Evolutionary conservation across 192 early-diverging fungal genomes (phyloP), one percentile per base, ranked within the genome.

Genomic region (Umbelopsis vinacea): DNA sequence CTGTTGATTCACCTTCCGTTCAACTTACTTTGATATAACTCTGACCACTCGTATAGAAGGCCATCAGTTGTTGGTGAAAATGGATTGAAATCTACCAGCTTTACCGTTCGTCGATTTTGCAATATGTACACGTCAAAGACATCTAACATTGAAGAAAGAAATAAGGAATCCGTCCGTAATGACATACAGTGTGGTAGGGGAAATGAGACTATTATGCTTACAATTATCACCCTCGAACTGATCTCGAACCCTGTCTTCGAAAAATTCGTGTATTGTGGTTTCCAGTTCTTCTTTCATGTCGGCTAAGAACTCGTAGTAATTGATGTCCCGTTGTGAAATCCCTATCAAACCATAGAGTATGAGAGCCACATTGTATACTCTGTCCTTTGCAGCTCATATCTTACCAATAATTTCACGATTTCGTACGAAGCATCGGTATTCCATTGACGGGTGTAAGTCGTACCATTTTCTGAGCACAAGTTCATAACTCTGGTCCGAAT

Each of bases 401-500:
- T 72, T 84, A 88, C 90, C 97, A 54, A 96, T 68, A 3, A 99
- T 68, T 37, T 84, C 70, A 10, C 82, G 73, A 33, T 91, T 76
- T 60, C 82, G 83, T 35, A 98, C 95, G 90, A 98, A 99, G 72
- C 96, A 96, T 23, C 98, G 81, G 79, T 98, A 99, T 81, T 97
- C 94, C 91, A 97, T 91, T 0, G 97, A 94, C 2, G 96, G 95
- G 22, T 88, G 71, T 23, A 98, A 74, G 68, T 96, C 92, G 73
- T 90, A 89, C 96, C 96, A 98, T 74, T 97, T 90, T 35, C 95
- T 81, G 22, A 99, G 84, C 24, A 96, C 90, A 38, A 99, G 86
- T 22, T 93, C 82, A 53, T 86, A 85, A 0, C 26, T 68, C 4
- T 75, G 69, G 1, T 71, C 75, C 53, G 75, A 52, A 8, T 50